A percentile compares a stretch with the other conserved stretches of the same genome.
Evolutionary conservation across 2,329 filamentous ascomycete genomes (phyloP).

Genomic region (Xylaria sp.): DNA sequence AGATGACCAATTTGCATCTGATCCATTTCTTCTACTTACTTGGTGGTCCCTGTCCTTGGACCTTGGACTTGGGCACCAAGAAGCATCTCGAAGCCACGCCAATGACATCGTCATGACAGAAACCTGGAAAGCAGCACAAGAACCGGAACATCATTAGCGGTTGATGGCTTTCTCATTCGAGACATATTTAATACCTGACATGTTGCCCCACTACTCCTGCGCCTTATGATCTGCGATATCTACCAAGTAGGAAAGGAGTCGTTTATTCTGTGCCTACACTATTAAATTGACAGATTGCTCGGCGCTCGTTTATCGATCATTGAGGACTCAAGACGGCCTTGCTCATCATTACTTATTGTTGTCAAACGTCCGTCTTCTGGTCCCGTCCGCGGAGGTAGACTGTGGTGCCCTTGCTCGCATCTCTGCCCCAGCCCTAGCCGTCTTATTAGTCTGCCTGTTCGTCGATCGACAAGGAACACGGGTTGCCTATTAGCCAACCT

Average conservation of each 20-base stretch:
- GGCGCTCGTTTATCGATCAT: not conserved
- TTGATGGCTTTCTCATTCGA: not conserved
- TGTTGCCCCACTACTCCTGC: not conserved
- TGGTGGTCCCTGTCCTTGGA: not conserved
- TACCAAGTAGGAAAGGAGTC: slow-evolving; percentile 10
- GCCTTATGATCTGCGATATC: not conserved
- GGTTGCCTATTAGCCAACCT: not conserved
- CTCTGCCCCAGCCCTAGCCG: slow-evolving; percentile 6
- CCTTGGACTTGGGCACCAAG: slow-evolving; percentile 14
- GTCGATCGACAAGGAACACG: slow-evolving; percentile 7
- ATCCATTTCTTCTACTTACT: slow-evolving; percentile 1
- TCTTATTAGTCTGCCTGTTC: not conserved
- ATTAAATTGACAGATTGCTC: not conserved
- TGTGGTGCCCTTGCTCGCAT: slow-evolving; percentile 14
- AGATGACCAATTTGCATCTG: slow-evolving; percentile 18
- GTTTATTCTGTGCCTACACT: not conserved
- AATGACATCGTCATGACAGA: slow-evolving; percentile 27
- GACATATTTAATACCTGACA: not conserved
- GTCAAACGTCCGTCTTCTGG: not conserved
- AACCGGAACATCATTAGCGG: slow-evolving; percentile 2
- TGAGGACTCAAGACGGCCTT: not conserved
- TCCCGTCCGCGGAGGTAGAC: not conserved
- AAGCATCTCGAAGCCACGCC: slow-evolving; percentile 15
- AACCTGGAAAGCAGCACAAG: slow-evolving; percentile 3
- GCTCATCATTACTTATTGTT: slow-evolving; percentile 5